phyloP scores from a whole-genome alignment of 2,329 filamentous ascomycete species.

The Colletotrichum viniferum region DNA sequence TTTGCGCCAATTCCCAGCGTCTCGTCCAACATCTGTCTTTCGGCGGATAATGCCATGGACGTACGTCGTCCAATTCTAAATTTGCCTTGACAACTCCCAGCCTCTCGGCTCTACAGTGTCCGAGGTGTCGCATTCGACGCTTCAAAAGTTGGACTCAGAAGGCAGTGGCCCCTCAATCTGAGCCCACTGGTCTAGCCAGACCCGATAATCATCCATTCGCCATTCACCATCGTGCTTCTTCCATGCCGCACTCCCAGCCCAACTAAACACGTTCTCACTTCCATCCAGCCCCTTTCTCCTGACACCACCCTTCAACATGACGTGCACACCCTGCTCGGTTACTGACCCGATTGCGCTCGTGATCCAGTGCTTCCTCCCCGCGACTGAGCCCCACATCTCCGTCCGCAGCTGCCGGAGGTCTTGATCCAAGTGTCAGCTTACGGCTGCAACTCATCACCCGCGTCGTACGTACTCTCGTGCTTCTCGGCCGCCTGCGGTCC shows the following conservation, averaged over 20 bases:
- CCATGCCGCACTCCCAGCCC: conserved; percentile 23
- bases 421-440: not conserved
- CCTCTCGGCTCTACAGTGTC: not conserved
- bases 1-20: not conserved
- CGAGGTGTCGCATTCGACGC: not conserved
- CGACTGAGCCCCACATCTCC: conserved; percentile 14
- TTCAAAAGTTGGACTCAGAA: conserved; percentile 5
- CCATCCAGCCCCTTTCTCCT: conserved; percentile 11
- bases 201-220: conserved; percentile 19
- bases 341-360: conserved; percentile 13
- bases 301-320: conserved; percentile 18
- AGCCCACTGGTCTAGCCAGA: conserved; percentile 19
- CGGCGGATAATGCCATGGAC: not conserved
- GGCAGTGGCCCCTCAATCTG: conserved; percentile 9
- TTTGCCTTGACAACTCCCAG: not conserved
- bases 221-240: conserved; percentile 10
- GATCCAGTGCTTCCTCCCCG: conserved; percentile 20
- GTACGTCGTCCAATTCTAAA: not conserved
- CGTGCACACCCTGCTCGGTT: conserved; percentile 6
- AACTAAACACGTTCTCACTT: conserved; percentile 1
- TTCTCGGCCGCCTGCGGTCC: not conserved
- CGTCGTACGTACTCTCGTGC: conserved; percentile 3
- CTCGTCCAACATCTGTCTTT: not conserved
- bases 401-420: conserved; percentile 13
- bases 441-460: not conserved